Percentiles rank a stretch among this genome's conserved stretches.
phyloP scores from a whole-genome alignment of 768 basidiomycete genomes.

The Pulveroboletus sp. region DNA sequence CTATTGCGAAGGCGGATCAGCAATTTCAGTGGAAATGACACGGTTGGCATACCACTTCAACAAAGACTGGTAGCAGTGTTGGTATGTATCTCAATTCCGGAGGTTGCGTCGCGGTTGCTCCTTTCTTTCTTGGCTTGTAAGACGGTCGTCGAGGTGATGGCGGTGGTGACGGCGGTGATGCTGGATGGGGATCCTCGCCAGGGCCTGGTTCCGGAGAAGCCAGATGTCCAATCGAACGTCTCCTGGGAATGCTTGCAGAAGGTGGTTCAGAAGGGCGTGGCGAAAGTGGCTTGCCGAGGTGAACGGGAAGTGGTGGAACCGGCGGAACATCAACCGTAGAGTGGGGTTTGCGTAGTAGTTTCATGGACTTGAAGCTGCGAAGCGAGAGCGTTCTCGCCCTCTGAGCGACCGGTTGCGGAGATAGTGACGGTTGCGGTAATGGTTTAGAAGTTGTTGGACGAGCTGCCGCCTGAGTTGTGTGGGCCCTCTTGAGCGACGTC shows the following conservation, averaged over 20 bases:
- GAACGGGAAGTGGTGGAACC: conserved; percentile 36
- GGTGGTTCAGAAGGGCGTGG: conserved; percentile 24
- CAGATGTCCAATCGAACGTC: conserved; percentile 16
- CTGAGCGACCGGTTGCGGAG: conserved; percentile 3
- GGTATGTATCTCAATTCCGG: conserved; percentile 80
- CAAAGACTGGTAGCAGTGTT: conserved; percentile 82
- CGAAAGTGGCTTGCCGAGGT: conserved; percentile 44
- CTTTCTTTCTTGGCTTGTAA: conserved; percentile 43
- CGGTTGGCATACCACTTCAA: conserved; percentile 72
- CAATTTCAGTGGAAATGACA: background rate
- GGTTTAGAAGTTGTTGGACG: background rate
- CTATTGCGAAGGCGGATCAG: conserved; percentile 21
- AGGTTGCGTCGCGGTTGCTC: conserved; percentile 48
- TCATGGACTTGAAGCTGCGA: conserved; percentile 46
- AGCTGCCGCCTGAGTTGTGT: background rate
- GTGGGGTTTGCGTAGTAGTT: conserved; percentile 17
- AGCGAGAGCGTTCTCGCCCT: conserved; percentile 43
- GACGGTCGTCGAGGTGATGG: conserved; percentile 9
- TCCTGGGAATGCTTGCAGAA: conserved; percentile 12
- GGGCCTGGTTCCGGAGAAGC: background rate
- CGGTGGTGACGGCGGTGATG: conserved; percentile 11
- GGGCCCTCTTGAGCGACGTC: background rate
- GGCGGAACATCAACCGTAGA: conserved; percentile 38
- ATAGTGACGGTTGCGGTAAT: conserved; percentile 3
- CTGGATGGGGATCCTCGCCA: background rate